Conservation (phyloP, 805 yeast genomes). For the Saccharomycopsis sp. region DNA sequence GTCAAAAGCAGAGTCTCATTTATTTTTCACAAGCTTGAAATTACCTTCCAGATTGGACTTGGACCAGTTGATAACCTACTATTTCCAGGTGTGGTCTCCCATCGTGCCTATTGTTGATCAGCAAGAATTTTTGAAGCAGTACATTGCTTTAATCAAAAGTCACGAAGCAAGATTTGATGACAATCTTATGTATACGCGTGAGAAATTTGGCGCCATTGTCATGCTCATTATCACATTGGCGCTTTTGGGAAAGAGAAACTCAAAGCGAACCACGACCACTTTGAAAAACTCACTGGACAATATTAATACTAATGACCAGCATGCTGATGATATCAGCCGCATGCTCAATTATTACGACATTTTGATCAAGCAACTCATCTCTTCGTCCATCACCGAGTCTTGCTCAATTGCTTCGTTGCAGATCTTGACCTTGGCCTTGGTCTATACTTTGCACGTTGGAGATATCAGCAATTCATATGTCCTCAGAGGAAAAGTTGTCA, state of each 20-base stretch:
- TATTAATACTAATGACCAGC: background rate
- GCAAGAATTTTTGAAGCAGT: constrained; percentile 55
- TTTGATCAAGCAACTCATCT: constrained; percentile 52
- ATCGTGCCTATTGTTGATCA: constrained; percentile 62
- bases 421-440: constrained; percentile 55
- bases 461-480: constrained; percentile 68
- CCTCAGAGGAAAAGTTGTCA: constrained; percentile 62
- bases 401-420: constrained; percentile 66
- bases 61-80: constrained; percentile 59
- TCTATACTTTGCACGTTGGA: constrained; percentile 65
- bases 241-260: constrained; percentile 25
- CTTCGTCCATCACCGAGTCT: constrained; percentile 48
- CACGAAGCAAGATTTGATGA: constrained; percentile 37
- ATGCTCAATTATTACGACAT: constrained; percentile 45
- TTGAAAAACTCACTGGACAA: background rate
- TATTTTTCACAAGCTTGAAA: constrained; percentile 36
- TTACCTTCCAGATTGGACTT: constrained; percentile 48
- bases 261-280: background rate
- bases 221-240: constrained; percentile 42
- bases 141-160: constrained; percentile 37
- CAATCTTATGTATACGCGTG: constrained; percentile 35
- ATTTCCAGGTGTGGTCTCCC: constrained; percentile 72
- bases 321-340: constrained; percentile 8
- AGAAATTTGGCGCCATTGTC: constrained; percentile 46
- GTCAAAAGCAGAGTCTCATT: constrained; percentile 33